Base-by-base conservation (phyloP, 495 filamentous ascomycete genomes). In the Penicillium roqueforti region DNA sequence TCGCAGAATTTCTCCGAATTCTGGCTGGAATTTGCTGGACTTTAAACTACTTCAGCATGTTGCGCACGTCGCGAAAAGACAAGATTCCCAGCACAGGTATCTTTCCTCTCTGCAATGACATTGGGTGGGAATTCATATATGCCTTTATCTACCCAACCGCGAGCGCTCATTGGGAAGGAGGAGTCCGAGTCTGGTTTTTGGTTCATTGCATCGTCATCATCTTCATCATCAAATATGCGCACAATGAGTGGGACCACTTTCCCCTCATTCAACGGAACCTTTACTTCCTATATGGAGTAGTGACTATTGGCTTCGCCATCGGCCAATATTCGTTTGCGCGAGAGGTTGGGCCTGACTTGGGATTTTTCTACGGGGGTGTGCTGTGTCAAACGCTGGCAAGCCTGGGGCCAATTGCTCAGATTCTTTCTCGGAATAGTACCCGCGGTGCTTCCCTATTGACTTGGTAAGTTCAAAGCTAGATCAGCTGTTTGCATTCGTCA, bases 41-140 rank as follows among this genome's bases (percentile, higher is more conserved):
- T 22, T 32, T 47, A 28, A 47, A 47, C 19, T 47, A 47, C 29
- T 47, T 47, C 18, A 47, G 44, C 19, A 47, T 47, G 44, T 32
- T 34, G 18, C 19, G 29, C 8, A 32, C 29, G 3, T 32, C 44
- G 16, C 28, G 28, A 28, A 47, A 34, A 16, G 45, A 47, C 11
- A 23, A 23, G 26, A 34, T 47, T 23, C 45, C 45, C 1, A 47
- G 31, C n/a, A 47, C 45, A 1, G 45, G 45, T 5, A 47, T 47
- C 1, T 47, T 47, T 6, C 45, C 45, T n/a, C 29, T 47, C 22
- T 47, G 45, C 20, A 23, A 23, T 16, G 45, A 47, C 1, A 47
- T 47, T 23, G 45, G 11, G 20, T 47, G 29, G 45, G 45, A 47
- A 18, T 36, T 47, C n/a, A n/a, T 36, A 10, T 47, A 47, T 16